phyloP scores from a whole-genome alignment of 2,329 filamentous ascomycete species.

The Cucurbitaria berberidis region DNA sequence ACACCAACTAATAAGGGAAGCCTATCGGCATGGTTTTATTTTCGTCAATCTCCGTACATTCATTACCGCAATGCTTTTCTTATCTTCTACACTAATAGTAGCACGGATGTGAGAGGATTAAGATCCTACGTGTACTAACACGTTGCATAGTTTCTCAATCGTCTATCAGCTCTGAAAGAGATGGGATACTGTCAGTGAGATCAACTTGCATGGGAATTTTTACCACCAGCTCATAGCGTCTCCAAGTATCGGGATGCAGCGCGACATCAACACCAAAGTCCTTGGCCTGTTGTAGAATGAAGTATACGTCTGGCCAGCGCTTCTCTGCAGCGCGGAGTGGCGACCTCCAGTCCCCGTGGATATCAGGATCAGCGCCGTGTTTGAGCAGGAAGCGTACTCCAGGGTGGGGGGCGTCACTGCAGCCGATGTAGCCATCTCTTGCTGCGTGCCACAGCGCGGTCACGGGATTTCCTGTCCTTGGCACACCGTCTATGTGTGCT shows the following conservation, averaged over 20 bases:
- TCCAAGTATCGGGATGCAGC: not conserved
- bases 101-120: too few relatives aligned
- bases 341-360: not conserved
- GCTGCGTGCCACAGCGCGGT: slow-evolving; percentile 2
- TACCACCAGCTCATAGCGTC: not conserved
- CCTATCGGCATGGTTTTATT: too few relatives aligned
- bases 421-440: not conserved
- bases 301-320: not conserved
- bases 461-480: not conserved
- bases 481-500: not conserved
- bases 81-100: too few relatives aligned
- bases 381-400: slow-evolving; percentile 1
- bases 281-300: not conserved
- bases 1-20: too few relatives aligned
- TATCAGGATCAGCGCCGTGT: slow-evolving; percentile 3
- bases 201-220: too few relatives aligned
- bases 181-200: too few relatives aligned
- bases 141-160: too few relatives aligned
- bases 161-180: too few relatives aligned
- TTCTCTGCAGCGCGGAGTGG: not conserved
- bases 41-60: too few relatives aligned
- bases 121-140: too few relatives aligned
- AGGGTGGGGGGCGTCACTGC: not conserved
- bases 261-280: not conserved
- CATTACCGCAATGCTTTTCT: too few relatives aligned